Conservation (phyloP, 179 eudicot genomes). For the Camellia oleifera region DNA sequence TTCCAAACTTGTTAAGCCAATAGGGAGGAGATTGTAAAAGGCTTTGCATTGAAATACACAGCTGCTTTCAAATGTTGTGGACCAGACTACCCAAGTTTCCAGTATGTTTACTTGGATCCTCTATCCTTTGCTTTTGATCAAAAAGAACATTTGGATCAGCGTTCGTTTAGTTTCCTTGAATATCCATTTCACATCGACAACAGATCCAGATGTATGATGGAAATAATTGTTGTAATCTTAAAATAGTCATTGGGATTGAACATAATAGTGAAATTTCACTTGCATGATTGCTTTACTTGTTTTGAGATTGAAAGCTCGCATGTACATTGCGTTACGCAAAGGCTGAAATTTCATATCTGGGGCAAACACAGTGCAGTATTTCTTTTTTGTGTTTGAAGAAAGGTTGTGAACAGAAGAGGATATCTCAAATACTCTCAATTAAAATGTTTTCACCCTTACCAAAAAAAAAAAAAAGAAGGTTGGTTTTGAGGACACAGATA, state of each 20-base stretch:
- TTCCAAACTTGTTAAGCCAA: constrained; percentile 19
- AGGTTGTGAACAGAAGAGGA: too few relatives aligned
- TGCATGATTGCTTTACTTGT: too few relatives aligned
- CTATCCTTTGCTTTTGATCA: neutral
- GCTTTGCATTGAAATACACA: neutral
- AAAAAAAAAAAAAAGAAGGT: too few relatives aligned
- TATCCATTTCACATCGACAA: too few relatives aligned
- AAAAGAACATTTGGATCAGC: neutral
- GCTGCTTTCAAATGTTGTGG: neutral
- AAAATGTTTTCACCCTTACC: too few relatives aligned
- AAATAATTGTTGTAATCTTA: neutral
- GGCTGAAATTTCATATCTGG: too few relatives aligned
- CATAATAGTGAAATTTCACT: too few relatives aligned
- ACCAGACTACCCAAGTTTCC: neutral
- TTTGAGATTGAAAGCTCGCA: neutral
- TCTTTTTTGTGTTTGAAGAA: too few relatives aligned
- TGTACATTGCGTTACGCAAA: too few relatives aligned
- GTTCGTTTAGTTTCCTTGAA: neutral
- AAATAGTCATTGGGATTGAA: neutral
- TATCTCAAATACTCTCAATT: too few relatives aligned
- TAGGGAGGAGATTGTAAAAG: constrained; percentile 16
- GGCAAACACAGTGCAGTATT: too few relatives aligned
- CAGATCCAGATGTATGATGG: neutral
- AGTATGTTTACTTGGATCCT: neutral
- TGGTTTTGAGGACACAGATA: too few relatives aligned